These are phyloP conservation scores for Xylariaceae sp. DNA, from an alignment of 2,329 filamentous ascomycete genomes.

Conservation along the genomic window DNA sequence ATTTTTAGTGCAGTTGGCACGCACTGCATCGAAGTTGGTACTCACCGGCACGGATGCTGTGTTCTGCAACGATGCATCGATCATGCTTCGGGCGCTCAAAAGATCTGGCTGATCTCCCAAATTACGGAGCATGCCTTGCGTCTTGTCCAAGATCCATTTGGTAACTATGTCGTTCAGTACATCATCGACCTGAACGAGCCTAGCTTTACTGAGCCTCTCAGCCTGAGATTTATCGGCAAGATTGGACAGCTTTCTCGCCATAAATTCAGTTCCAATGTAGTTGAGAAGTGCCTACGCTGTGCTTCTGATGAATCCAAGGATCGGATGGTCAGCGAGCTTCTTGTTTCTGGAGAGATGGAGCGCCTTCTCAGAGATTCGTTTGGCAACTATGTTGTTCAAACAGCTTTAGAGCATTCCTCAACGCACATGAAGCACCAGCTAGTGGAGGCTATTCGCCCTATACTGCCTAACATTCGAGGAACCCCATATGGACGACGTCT, in stretches of 20 bases:
- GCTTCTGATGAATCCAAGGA: slow-evolving; percentile 76
- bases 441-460: slow-evolving; percentile 83
- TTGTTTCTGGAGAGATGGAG: slow-evolving; percentile 76
- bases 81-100: slow-evolving; percentile 89
- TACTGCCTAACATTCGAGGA: slow-evolving; percentile 82
- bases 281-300: slow-evolving; percentile 93
- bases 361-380: slow-evolving; percentile 89
- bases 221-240: slow-evolving; percentile 76
- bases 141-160: slow-evolving; percentile 94
- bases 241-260: slow-evolving; percentile 81
- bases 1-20: slow-evolving; percentile 94
- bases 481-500: slow-evolving; percentile 96
- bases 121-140: slow-evolving; percentile 89
- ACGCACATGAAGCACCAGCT: slow-evolving; percentile 74
- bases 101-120: slow-evolving; percentile 80
- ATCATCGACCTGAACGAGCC: slow-evolving; percentile 93
- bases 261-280: slow-evolving; percentile 99
- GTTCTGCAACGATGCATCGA: slow-evolving; percentile 98
- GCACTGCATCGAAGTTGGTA: slow-evolving; percentile 88
- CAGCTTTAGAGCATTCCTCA: slow-evolving; percentile 85
- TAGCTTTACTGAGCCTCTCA: slow-evolving; percentile 86
- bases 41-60: slow-evolving; percentile 96
- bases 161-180: slow-evolving; percentile 99
- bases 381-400: slow-evolving; percentile 98
- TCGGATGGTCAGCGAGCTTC: slow-evolving; percentile 84